Evolutionary conservation across 768 basidiomycete genomes (phyloP).

Genomic region (Cubamyces sp.): DNA sequence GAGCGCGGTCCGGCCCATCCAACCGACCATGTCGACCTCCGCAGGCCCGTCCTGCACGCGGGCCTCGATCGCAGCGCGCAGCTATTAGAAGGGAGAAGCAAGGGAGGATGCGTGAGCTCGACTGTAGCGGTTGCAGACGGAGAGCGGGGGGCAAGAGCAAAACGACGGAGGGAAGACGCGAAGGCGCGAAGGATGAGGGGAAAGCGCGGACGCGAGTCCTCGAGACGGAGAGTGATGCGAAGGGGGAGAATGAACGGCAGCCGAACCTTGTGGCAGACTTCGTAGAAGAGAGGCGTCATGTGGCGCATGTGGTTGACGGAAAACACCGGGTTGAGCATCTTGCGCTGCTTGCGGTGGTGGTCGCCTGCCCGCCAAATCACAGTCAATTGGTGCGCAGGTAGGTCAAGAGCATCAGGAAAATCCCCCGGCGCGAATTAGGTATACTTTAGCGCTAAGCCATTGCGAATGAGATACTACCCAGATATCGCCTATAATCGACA

Average conservation of each 20-base stretch:
- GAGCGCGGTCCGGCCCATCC: conserved; percentile 33
- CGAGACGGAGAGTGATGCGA: no score
- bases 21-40: conserved; percentile 30
- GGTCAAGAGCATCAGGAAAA: no score
- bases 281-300: conserved; percentile 33
- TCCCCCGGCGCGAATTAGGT: no score
- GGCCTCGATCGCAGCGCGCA: conserved; percentile 42
- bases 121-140: no score
- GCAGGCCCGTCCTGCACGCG: conserved; percentile 31
- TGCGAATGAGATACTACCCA: no score
- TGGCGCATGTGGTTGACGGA: conserved; percentile 33
- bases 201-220: no score
- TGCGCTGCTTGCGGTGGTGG: conserved; percentile 36
- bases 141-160: no score
- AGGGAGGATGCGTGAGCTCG: background rate
- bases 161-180: no score
- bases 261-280: conserved; percentile 25
- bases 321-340: conserved; percentile 38
- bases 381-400: no score
- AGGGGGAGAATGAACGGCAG: background rate
- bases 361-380: conserved; percentile 34
- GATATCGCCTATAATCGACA: no score
- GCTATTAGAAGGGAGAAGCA: conserved; percentile 21
- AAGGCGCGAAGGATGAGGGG: no score
- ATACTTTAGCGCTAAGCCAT: no score